These are phyloP conservation scores for Metschnikowia baotianmanensis DNA, from an alignment of 805 yeast genomes.

Conservation along the genomic window DNA sequence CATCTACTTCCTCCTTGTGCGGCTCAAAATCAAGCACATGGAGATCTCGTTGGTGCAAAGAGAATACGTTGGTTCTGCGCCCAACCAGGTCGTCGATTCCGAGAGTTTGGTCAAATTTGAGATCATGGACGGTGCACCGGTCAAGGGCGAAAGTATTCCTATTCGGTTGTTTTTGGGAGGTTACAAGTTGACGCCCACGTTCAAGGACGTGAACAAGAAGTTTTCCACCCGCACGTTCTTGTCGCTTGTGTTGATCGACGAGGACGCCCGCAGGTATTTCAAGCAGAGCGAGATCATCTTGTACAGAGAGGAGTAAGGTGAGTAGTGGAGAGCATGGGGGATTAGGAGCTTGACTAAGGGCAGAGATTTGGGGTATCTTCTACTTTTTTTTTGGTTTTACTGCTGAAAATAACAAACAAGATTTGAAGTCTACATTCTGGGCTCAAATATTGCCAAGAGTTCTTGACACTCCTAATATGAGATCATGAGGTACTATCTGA, in stretches of 20 bases:
- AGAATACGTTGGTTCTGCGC: slow-evolving; percentile 83
- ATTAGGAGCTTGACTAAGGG: too few species aligned
- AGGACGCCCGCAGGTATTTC: slow-evolving; percentile 92
- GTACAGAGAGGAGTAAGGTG: slow-evolving; percentile 51
- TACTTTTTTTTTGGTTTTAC: too few species aligned
- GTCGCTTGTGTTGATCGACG: slow-evolving; percentile 89
- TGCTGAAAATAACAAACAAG: too few species aligned
- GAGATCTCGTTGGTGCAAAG: slow-evolving; percentile 83
- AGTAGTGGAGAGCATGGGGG: too few species aligned
- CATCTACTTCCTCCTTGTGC: slow-evolving; percentile 80
- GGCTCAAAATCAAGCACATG: slow-evolving; percentile 93
- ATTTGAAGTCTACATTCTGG: too few species aligned
- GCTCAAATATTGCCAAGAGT: too few species aligned
- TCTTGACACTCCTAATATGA: too few species aligned
- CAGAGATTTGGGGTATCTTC: too few species aligned
- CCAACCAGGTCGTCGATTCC: slow-evolving; percentile 76
- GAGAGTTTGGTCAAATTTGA: slow-evolving; percentile 88
- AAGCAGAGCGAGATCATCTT: slow-evolving; percentile 89
- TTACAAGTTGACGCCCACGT: slow-evolving; percentile 88
- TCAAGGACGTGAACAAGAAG: slow-evolving; percentile 76
- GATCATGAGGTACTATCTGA: too few species aligned
- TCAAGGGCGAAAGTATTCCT: slow-evolving; percentile 95
- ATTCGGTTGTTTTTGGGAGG: slow-evolving; percentile 90
- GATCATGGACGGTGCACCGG: slow-evolving; percentile 99
- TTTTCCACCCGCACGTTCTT: slow-evolving; percentile 83